Conservation (phyloP, 108 stramenopile species). For the Heterococcus sp. region DNA sequence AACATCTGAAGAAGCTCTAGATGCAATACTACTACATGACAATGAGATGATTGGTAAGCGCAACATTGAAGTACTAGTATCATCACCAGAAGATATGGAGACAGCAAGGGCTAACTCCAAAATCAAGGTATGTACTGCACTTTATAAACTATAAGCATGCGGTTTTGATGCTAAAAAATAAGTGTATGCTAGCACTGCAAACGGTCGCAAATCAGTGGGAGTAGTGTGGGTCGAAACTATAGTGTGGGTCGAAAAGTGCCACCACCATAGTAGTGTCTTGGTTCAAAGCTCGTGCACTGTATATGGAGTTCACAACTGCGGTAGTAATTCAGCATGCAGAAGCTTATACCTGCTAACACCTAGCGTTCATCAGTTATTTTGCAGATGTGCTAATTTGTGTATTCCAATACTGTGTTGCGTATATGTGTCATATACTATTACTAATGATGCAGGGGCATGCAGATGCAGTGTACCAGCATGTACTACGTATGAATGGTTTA, state of each 20-base stretch:
- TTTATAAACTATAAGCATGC: not conserved
- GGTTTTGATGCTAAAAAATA: too few species aligned
- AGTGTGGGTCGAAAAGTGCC: too few species aligned
- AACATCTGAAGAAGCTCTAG: slow-evolving; percentile 5
- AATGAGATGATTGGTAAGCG: slow-evolving; percentile 23
- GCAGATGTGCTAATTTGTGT: not conserved
- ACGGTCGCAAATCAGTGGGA: not conserved
- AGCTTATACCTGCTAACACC: not conserved
- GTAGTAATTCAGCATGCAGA: too few species aligned
- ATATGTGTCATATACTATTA: too few species aligned
- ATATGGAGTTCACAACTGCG: too few species aligned
- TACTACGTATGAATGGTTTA: slow-evolving; percentile 44
- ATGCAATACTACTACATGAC: slow-evolving; percentile 14
- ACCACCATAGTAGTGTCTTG: too few species aligned
- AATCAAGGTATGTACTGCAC: slow-evolving; percentile 13
- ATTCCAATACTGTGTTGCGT: not conserved
- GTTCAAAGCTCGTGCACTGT: too few species aligned
- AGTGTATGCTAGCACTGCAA: too few species aligned
- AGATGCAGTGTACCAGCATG: slow-evolving; percentile 11
- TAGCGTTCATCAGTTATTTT: not conserved
- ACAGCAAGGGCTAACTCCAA: slow-evolving; percentile 1
- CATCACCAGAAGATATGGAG: slow-evolving; percentile 10
- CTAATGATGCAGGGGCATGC: slow-evolving; percentile 5
- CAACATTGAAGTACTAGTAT: slow-evolving; percentile 33
- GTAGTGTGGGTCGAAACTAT: too few species aligned